Percentiles rank a stretch among this genome's conserved stretches.
These are phyloP conservation scores for Cavenderia fasciculata DNA, from an alignment of 78 protist genomes.

Conservation along the genomic window DNA sequence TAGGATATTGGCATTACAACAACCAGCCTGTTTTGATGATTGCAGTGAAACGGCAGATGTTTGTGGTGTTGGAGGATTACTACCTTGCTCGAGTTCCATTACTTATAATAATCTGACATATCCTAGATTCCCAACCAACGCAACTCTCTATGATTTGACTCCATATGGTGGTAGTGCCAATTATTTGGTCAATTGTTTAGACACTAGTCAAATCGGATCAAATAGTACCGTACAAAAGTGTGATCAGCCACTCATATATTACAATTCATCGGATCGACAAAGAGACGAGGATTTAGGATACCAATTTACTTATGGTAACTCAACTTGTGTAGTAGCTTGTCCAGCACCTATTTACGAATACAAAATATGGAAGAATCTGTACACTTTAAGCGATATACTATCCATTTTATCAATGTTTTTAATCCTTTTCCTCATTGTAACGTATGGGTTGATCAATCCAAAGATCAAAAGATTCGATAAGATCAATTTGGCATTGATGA, in stretches of 20 bases:
- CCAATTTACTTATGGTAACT: not conserved
- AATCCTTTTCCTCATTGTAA: not conserved
- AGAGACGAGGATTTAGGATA: slow-evolving; percentile 1
- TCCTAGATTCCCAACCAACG: too few species aligned
- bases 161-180: too few species aligned
- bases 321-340: slow-evolving; percentile 22
- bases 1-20: too few species aligned
- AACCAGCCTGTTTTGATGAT: too few species aligned
- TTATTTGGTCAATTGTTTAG: too few species aligned
- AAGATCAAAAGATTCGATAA: slow-evolving; percentile 26
- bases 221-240: too few species aligned
- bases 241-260: not conserved
- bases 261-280: slow-evolving; percentile 1
- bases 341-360: slow-evolving; percentile 26
- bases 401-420: slow-evolving; percentile 12
- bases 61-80: too few species aligned
- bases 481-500: not conserved
- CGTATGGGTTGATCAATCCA: slow-evolving; percentile 4
- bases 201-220: too few species aligned
- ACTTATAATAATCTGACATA: too few species aligned
- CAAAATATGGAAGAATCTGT: slow-evolving; percentile 20
- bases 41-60: too few species aligned
- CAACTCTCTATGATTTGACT: too few species aligned
- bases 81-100: too few species aligned
- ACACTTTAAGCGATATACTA: not conserved